These are phyloP conservation scores for Physcomitrellopsis africana DNA, from an alignment of 225 moss, liverwort and hornwort genomes.

Conservation along the genomic window DNA sequence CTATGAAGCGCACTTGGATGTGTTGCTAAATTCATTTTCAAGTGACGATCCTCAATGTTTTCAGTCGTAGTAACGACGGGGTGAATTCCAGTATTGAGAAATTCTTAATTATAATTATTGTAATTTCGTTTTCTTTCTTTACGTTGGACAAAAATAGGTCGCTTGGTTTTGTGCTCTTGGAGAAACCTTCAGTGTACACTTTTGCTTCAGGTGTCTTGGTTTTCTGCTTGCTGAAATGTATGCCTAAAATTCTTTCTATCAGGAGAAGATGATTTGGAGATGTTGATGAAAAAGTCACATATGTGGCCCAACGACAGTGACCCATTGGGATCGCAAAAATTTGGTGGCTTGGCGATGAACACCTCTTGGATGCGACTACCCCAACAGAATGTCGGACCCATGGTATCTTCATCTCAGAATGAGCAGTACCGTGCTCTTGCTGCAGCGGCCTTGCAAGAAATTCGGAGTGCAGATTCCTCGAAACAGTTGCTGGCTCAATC, in stretches of 20 bases:
- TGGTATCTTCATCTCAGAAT: constrained; percentile 55
- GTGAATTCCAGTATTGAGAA: constrained; percentile 4
- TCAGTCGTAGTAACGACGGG: constrained; percentile 24
- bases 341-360: constrained; percentile 62
- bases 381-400: constrained; percentile 59
- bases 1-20: constrained; percentile 5
- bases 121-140: constrained; percentile 8
- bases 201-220: constrained; percentile 20
- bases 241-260: constrained; percentile 23
- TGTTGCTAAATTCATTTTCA: constrained; percentile 26
- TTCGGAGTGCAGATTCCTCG: constrained; percentile 68
- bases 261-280: constrained; percentile 89
- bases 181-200: not conserved
- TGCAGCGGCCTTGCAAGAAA: constrained; percentile 90
- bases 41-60: not conserved
- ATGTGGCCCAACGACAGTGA: constrained; percentile 65
- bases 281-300: constrained; percentile 68
- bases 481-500: constrained; percentile 76
- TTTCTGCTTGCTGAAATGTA: constrained; percentile 25
- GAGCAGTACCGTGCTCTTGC: constrained; percentile 83
- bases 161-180: constrained; percentile 17
- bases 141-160: constrained; percentile 7
- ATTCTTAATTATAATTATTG: not conserved
- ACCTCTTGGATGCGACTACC: constrained; percentile 70
- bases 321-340: constrained; percentile 39